Evolutionary conservation across 768 basidiomycete species (phyloP).

Genomic region (Tylopilus subfusipes): DNA sequence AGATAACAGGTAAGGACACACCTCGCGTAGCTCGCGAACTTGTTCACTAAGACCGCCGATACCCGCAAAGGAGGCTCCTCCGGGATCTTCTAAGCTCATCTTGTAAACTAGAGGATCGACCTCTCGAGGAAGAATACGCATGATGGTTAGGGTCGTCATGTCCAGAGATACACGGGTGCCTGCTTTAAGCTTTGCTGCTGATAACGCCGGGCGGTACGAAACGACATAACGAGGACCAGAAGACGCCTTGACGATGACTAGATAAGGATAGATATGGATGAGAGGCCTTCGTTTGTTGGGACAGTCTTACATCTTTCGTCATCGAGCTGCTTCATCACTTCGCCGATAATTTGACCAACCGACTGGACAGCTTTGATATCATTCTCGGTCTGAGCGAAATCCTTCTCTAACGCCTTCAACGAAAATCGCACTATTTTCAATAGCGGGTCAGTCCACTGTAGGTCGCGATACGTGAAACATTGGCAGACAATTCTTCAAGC

Average conservation of each 20-base stretch:
- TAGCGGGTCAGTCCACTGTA: neutral
- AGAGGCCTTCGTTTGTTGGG: neutral
- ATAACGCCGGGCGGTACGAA: constrained; percentile 89
- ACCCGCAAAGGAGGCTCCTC: constrained; percentile 91
- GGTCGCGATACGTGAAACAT: neutral
- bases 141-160: constrained; percentile 98
- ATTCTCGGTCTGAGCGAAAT: constrained; percentile 93
- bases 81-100: constrained; percentile 98
- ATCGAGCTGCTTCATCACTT: constrained; percentile 98
- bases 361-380: constrained; percentile 99
- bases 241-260: constrained; percentile 98
- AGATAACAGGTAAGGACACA: constrained; percentile 32
- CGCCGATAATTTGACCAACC: constrained; percentile 98
- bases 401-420: constrained; percentile 83
- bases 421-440: constrained; percentile 76
- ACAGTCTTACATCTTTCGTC: constrained; percentile 85
- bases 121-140: constrained; percentile 96
- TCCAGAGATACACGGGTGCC: constrained; percentile 96
- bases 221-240: constrained; percentile 98
- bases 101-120: constrained; percentile 99
- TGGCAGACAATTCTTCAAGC: constrained; percentile 81
- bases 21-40: constrained; percentile 94
- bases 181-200: constrained; percentile 86
- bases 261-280: neutral
- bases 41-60: constrained; percentile 96